Conservation (phyloP, 805 yeast genomes). For the Cyberlindnera bimundalis region DNA sequence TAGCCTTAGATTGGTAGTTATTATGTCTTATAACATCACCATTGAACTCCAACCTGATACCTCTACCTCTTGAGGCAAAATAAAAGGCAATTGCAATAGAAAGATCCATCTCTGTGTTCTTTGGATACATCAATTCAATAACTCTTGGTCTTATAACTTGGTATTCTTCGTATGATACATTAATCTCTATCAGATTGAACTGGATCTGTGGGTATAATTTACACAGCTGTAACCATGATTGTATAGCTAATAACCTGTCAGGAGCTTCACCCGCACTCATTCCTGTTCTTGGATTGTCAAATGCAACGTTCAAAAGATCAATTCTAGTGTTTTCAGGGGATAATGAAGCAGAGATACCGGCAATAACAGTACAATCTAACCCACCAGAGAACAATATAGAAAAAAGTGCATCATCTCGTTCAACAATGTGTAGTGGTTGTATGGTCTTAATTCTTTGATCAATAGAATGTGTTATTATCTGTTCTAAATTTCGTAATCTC, state of each 20-base stretch:
- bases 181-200: conserved; percentile 58
- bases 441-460: conserved; percentile 54
- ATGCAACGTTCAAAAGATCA: conserved; percentile 89
- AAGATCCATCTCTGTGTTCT: conserved; percentile 89
- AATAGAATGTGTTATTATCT: conserved; percentile 38
- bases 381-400: conserved; percentile 92
- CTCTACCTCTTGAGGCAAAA: conserved; percentile 72
- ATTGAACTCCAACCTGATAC: conserved; percentile 21
- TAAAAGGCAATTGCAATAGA: conserved; percentile 94
- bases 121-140: conserved; percentile 70
- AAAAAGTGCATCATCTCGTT: conserved; percentile 33
- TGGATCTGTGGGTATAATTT: conserved; percentile 37
- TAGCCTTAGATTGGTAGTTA: conserved; percentile 48
- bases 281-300: conserved; percentile 81
- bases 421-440: conserved; percentile 45
- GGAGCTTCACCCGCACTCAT: conserved; percentile 66
- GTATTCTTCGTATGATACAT: conserved; percentile 72
- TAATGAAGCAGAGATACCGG: conserved; percentile 45
- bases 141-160: conserved; percentile 48
- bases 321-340: conserved; percentile 36
- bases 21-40: conserved; percentile 8
- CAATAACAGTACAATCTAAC: conserved; percentile 82
- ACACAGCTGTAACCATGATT: conserved; percentile 54
- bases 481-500: conserved; percentile 25
- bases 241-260: conserved; percentile 72